A percentile compares a stretch with the other conserved stretches of the same genome.
Evolutionary conservation across 2,329 filamentous ascomycete species (phyloP).

Genomic region (Gnomoniopsis smithogilvyi): DNA sequence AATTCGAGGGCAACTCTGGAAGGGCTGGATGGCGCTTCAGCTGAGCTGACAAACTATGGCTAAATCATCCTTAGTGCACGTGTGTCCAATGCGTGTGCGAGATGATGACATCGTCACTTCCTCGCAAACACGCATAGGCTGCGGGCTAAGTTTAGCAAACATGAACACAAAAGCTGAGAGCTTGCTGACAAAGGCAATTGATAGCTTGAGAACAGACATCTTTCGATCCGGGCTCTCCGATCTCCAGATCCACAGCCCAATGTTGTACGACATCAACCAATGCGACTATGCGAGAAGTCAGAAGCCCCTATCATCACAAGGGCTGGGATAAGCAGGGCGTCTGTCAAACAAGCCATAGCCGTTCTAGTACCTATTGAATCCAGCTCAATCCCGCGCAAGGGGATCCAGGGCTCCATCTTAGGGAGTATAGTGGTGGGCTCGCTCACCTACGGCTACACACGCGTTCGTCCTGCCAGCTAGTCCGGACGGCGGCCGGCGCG

Average conservation of each 20-base stretch:
- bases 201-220: not conserved
- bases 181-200: not conserved
- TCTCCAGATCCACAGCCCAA: not conserved
- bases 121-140: not conserved
- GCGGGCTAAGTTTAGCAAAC: not conserved
- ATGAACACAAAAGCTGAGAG: not conserved
- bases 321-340: not conserved
- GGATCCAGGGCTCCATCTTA: not conserved
- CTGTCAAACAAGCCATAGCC: not conserved
- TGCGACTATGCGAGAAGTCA: not conserved
- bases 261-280: not conserved
- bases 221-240: too few species aligned
- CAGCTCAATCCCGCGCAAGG: not conserved
- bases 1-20: not conserved
- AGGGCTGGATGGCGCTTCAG: not conserved
- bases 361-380: not conserved
- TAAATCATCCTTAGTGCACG: not conserved
- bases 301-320: not conserved
- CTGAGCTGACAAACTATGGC: not conserved
- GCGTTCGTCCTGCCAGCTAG: not conserved
- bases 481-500: not conserved
- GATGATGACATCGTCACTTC: not conserved
- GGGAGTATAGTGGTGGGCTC: not conserved
- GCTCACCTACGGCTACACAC: not conserved
- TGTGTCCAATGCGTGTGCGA: not conserved